Percentiles rank a stretch among this genome's conserved stretches.
These are phyloP conservation scores for Xylaria sp. DNA, from an alignment of 2,329 filamentous ascomycete species.

Conservation along the genomic window DNA sequence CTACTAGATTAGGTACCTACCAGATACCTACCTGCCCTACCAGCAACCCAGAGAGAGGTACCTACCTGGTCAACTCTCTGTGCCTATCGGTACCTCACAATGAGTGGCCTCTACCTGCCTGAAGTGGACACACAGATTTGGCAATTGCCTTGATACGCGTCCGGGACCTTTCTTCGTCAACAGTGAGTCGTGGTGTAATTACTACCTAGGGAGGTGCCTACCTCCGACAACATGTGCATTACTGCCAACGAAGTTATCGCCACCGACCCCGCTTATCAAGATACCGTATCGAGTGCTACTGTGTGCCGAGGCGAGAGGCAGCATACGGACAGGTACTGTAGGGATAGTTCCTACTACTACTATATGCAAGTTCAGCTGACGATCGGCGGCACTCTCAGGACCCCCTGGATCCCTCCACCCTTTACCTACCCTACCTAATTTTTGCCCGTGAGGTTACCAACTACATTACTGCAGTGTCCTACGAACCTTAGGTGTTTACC, in stretches of 20 bases:
- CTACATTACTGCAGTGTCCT: too few relatives aligned
- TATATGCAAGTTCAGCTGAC: slow-evolving; percentile 9
- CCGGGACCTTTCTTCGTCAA: too few relatives aligned
- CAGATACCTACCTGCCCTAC: not conserved
- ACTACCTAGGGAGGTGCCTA: too few relatives aligned
- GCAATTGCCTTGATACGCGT: too few relatives aligned
- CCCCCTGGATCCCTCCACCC: slow-evolving; percentile 12
- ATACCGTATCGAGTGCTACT: not conserved
- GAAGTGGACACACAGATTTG: too few relatives aligned
- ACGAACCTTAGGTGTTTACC: too few relatives aligned
- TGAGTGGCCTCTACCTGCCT: too few relatives aligned
- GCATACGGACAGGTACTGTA: not conserved
- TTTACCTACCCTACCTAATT: not conserved
- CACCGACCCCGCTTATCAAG: not conserved
- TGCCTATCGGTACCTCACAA: too few relatives aligned
- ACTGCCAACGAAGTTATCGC: not conserved
- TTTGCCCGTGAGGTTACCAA: too few relatives aligned
- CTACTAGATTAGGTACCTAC: not conserved
- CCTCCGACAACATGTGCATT: not conserved
- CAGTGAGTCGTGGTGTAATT: too few relatives aligned
- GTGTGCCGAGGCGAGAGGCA: not conserved
- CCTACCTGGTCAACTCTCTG: too few relatives aligned
- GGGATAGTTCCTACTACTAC: not conserved
- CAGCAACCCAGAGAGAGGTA: too few relatives aligned
- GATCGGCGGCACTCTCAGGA: slow-evolving; percentile 1